A percentile compares a stretch with the other conserved stretches of the same genome.
Conservation (phyloP, 345 rosid genomes). For the Euphorbia pulcherrima region DNA sequence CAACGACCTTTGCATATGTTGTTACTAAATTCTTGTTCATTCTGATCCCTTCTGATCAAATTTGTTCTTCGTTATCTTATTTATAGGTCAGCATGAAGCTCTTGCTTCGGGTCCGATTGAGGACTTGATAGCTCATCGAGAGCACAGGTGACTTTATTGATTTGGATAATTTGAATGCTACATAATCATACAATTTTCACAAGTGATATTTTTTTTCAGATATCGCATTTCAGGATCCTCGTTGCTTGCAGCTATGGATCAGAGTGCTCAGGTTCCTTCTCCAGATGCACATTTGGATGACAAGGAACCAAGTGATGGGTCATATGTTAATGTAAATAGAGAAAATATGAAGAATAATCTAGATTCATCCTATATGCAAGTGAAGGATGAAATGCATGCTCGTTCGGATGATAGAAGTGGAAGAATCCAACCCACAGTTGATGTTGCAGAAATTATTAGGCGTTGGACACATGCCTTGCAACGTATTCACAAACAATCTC, state of each 20-base stretch:
- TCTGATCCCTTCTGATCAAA: not conserved
- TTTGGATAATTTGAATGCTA: constrained; percentile 4
- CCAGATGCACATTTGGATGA: constrained; percentile 61
- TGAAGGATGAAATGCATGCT: constrained; percentile 63
- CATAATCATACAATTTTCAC: constrained; percentile 20
- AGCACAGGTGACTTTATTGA: constrained; percentile 66
- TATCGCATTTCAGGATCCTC: constrained; percentile 97
- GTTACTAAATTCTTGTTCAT: not conserved
- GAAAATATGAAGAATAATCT: constrained; percentile 40
- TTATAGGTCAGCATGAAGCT: constrained; percentile 91
- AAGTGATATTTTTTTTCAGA: constrained; percentile 42
- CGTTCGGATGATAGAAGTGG: constrained; percentile 86
- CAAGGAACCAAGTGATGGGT: constrained; percentile 65
- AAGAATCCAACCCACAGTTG: constrained; percentile 80
- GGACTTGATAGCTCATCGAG: constrained; percentile 95
- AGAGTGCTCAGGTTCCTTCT: constrained; percentile 81
- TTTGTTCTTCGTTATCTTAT: constrained; percentile 13
- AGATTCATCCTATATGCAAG: constrained; percentile 43
- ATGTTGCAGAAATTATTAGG: constrained; percentile 93
- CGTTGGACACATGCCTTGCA: constrained; percentile 99
- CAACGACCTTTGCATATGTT: constrained; percentile 1
- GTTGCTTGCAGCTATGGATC: constrained; percentile 95
- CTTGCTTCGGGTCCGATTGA: constrained; percentile 99
- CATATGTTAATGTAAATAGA: constrained; percentile 31
- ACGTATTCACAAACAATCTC: constrained; percentile 95